Base-by-base conservation (phyloP, 176 grass and related monocot species). In the Neostapfia colusana region DNA sequence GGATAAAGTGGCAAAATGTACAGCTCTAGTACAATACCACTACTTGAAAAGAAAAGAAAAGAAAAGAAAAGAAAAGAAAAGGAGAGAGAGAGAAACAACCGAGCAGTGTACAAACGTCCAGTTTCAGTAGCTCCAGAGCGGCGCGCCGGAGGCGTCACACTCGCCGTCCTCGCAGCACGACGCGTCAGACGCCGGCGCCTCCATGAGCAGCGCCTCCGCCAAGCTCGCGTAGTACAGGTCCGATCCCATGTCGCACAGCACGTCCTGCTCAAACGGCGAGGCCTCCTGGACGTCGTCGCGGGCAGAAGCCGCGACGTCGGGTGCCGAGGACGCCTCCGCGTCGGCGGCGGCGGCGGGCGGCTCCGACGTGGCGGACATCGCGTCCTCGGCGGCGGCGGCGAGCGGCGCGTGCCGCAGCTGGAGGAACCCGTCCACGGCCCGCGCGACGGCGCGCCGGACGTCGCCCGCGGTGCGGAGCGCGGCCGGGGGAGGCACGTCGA, bases 201-300 rank as follows among this genome's bases (percentile, higher is more conserved):
- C 59, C 35, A 87, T 43, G 63, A 90, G 78, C 24, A 90, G 25
- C 37, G 69, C 88, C 75, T 83, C 44, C 6, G 88, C 88, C 71
- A 86, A 39, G 83, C 79, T 79, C 6, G 79, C 51, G 38, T 86
- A 86, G 68, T 90, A 86, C 51, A 83, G 2, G 38, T 20, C 74
- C 28, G 39, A 63, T 20, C 85, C 83, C 83, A 83, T 79, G 3
- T 83, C 83, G 7, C 61, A 40, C 31, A 63, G 7, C 18, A 59
- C 62, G 49, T 80, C 23, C 53, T 59, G 24, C 60, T 69, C 77
- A 16, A 86, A 83, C 65, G 66, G n/a, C 10, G 80, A 63, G 14
- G 46, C 1, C 25, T 40, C 43, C 1, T 65, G 27, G 36, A 14
- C 43, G 48, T 24, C 12, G 44, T 60, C 53, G n/a, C 44, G 17